Evolutionary conservation across 192 early-diverging fungal genomes (phyloP).

Genomic region (Podila epigama): DNA sequence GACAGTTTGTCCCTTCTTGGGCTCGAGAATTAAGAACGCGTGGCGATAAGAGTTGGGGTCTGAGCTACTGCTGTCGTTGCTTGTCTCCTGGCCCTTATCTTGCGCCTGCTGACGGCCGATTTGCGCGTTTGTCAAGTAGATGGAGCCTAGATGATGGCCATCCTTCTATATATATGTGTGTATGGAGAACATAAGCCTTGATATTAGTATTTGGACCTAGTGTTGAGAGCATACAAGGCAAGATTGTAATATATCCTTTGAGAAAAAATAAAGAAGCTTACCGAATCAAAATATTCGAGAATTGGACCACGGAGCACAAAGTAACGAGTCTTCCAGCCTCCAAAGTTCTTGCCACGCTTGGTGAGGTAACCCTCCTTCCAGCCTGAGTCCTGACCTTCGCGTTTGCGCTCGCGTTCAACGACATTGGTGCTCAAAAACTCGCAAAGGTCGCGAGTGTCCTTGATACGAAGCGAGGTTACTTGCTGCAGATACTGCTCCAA

Average conservation of each 20-base stretch:
- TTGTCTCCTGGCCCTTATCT: slow-evolving; percentile 27
- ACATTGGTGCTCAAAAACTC: slow-evolving; percentile 82
- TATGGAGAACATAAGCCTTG: slow-evolving; percentile 1
- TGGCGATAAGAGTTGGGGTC: slow-evolving; percentile 78
- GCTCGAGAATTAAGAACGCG: slow-evolving; percentile 87
- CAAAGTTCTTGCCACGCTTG: slow-evolving; percentile 96
- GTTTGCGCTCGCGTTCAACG: slow-evolving; percentile 48
- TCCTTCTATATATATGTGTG: slow-evolving; percentile 65
- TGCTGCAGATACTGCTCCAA: slow-evolving; percentile 87
- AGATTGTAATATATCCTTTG: not conserved
- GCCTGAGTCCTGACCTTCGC: not conserved
- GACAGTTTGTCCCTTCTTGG: slow-evolving; percentile 64
- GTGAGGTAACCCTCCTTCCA: slow-evolving; percentile 88
- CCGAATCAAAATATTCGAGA: slow-evolving; percentile 85
- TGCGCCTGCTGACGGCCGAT: slow-evolving; percentile 67
- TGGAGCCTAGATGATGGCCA: slow-evolving; percentile 73
- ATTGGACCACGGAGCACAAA: slow-evolving; percentile 74
- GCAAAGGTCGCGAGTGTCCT: slow-evolving; percentile 69
- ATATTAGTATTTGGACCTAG: slow-evolving; percentile 3
- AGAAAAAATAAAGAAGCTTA: slow-evolving; percentile 34
- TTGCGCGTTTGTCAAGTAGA: slow-evolving; percentile 78
- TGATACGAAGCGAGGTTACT: slow-evolving; percentile 64
- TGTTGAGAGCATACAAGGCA: not conserved
- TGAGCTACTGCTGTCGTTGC: slow-evolving; percentile 12
- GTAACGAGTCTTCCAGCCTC: slow-evolving; percentile 94